These are phyloP conservation scores for Colletotrichum noveboracense DNA, from an alignment of 2,329 filamentous ascomycete species.

Conservation along the genomic window DNA sequence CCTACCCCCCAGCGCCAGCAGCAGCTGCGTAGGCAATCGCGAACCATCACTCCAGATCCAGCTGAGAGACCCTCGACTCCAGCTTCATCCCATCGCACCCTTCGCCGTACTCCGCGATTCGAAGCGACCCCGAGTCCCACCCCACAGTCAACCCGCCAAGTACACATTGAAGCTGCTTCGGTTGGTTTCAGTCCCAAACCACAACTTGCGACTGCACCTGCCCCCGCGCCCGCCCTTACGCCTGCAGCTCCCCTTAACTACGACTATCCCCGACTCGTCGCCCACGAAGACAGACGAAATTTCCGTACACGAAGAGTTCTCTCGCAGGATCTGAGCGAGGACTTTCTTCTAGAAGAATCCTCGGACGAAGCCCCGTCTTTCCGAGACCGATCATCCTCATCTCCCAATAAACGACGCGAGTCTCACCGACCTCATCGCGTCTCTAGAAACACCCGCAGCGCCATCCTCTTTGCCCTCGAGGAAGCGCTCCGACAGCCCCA, in stretches of 20 bases:
- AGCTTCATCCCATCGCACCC: constrained; percentile 48
- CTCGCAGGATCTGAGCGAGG: constrained; percentile 56
- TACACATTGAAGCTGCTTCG: constrained; percentile 53
- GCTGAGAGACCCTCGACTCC: constrained; percentile 46
- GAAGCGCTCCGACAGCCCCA: constrained; percentile 85
- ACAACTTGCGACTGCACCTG: constrained; percentile 38
- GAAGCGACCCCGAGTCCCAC: constrained; percentile 48
- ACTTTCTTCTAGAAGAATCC: constrained; percentile 43
- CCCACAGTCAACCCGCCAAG: constrained; percentile 36
- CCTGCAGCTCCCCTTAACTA: constrained; percentile 9
- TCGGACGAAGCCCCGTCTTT: constrained; percentile 32
- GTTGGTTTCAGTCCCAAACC: constrained; percentile 52
- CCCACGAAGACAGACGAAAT: constrained; percentile 25
- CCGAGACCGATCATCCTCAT: constrained; percentile 26
- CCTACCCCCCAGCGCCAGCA: constrained; percentile 42
- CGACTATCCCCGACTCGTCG: constrained; percentile 25
- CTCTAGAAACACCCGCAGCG: constrained; percentile 84
- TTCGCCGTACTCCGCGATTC: constrained; percentile 60
- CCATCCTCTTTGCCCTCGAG: constrained; percentile 91
- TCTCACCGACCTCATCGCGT: constrained; percentile 63
- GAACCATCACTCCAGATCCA: constrained; percentile 39
- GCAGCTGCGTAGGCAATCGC: constrained; percentile 46
- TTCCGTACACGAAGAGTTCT: constrained; percentile 38
- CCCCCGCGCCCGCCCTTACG: constrained; percentile 20
- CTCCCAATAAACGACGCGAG: constrained; percentile 35